phyloP scores from a whole-genome alignment of 1,284 basidiomycete genomes.

The Cryptococcus maquisensis region DNA sequence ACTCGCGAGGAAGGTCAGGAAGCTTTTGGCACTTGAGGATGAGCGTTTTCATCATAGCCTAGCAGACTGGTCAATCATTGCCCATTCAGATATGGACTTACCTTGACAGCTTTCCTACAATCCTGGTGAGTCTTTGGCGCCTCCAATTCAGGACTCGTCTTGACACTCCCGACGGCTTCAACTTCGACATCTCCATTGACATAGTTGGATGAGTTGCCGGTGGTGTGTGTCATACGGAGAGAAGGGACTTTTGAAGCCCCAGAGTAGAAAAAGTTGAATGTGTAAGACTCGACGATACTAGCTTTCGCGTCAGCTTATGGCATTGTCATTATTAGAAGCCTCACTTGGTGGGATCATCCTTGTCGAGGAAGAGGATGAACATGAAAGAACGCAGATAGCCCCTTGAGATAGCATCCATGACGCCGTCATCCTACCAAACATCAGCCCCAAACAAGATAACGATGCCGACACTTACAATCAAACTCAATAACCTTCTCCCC shows the following conservation, averaged over 20 bases:
- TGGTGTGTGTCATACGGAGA: background rate
- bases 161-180: background rate
- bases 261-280: constrained; percentile 27
- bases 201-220: background rate
- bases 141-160: background rate
- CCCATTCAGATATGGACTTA: background rate
- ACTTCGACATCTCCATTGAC: background rate
- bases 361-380: constrained; percentile 22
- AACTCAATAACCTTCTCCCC: background rate
- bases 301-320: background rate
- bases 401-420: constrained; percentile 14
- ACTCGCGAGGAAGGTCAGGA: constrained; percentile 19
- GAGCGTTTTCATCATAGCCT: constrained; percentile 4
- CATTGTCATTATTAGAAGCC: background rate
- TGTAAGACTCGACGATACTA: constrained; percentile 30
- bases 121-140: constrained; percentile 4
- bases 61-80: background rate
- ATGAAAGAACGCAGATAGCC: constrained; percentile 21
- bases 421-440: constrained; percentile 6
- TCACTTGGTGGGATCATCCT: constrained; percentile 12
- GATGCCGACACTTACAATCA: background rate
- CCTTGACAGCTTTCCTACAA: constrained; percentile 6
- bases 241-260: background rate
- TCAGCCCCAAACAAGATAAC: background rate
- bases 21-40: constrained; percentile 6